phyloP scores from a whole-genome alignment of 1,284 basidiomycete species.

The Leccinum subrobustum region DNA sequence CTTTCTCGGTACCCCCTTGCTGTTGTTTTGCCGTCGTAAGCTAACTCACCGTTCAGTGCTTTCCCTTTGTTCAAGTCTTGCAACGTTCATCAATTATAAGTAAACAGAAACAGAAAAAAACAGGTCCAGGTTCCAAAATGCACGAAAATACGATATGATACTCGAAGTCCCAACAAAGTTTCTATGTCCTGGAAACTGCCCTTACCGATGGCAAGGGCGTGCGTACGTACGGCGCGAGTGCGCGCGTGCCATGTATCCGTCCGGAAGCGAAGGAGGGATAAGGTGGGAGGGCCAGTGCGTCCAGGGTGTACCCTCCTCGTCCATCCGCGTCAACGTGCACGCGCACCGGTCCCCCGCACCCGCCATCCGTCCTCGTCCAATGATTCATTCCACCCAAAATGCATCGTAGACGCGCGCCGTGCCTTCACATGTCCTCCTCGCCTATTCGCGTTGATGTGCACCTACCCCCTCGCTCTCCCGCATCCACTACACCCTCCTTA shows the following conservation, averaged over 20 bases:
- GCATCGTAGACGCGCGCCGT: background rate
- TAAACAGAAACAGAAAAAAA: background rate
- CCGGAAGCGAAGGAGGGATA: background rate
- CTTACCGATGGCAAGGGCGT: background rate
- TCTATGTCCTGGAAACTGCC: background rate
- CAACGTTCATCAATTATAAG: background rate
- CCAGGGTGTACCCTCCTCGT: background rate
- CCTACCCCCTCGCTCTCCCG: background rate
- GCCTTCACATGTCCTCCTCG: background rate
- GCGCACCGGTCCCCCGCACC: background rate
- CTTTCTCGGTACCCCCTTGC: background rate
- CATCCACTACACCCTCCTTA: background rate
- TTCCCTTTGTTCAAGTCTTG: background rate
- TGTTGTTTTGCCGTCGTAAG: background rate
- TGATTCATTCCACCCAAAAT: background rate
- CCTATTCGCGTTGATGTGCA: too few species aligned
- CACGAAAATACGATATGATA: constrained; percentile 9
- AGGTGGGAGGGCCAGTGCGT: background rate
- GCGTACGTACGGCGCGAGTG: too few species aligned
- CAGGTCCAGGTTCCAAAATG: constrained; percentile 2
- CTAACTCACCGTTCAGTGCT: background rate
- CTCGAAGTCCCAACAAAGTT: constrained; percentile 3
- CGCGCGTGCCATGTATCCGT: background rate
- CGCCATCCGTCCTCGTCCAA: background rate
- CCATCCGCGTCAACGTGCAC: background rate